These are phyloP conservation scores for Mycosphaerella sp. DNA, from an alignment of 2,329 filamentous ascomycete species.

Conservation along the genomic window DNA sequence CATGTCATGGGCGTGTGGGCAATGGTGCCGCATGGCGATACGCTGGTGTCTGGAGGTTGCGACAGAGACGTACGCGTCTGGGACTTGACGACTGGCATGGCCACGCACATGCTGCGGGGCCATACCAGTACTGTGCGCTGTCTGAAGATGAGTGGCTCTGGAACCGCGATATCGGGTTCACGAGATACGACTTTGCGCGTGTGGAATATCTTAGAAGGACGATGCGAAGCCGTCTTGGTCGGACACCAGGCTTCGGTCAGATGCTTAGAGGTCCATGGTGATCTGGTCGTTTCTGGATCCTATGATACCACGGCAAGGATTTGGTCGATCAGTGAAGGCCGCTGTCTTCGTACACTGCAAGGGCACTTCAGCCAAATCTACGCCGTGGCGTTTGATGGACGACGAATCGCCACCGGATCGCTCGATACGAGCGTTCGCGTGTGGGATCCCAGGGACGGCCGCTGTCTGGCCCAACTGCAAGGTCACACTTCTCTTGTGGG, in stretches of 20 bases:
- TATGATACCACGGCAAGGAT: conserved; percentile 97
- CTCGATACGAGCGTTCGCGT: conserved; percentile 95
- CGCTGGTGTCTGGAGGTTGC: conserved; percentile 90
- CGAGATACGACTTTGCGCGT: conserved; percentile 90
- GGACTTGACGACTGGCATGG: conserved; percentile 81
- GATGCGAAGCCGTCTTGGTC: conserved; percentile 85
- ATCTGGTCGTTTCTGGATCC: conserved; percentile 94
- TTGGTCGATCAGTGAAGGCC: conserved; percentile 95
- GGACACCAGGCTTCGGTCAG: conserved; percentile 94
- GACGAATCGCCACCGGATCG: conserved; percentile 87
- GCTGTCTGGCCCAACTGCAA: conserved; percentile 85
- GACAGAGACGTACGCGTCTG: conserved; percentile 95
- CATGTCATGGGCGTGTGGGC: conserved; percentile 99
- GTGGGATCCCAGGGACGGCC: conserved; percentile 61
- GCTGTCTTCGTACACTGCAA: conserved; percentile 80
- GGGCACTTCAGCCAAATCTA: conserved; percentile 99
- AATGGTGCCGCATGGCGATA: conserved; percentile 97
- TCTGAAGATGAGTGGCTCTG: conserved; percentile 92
- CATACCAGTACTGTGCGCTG: conserved; percentile 96
- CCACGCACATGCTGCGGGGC: conserved; percentile 77
- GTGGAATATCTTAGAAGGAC: conserved; percentile 85
- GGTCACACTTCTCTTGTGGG: conserved; percentile 96
- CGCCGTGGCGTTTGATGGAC: conserved; percentile 93
- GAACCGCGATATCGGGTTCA: conserved; percentile 93
- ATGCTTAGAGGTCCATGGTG: conserved; percentile 91